phyloP scores from a whole-genome alignment of 2,329 filamentous ascomycete genomes.

The Fusarium torreyae region DNA sequence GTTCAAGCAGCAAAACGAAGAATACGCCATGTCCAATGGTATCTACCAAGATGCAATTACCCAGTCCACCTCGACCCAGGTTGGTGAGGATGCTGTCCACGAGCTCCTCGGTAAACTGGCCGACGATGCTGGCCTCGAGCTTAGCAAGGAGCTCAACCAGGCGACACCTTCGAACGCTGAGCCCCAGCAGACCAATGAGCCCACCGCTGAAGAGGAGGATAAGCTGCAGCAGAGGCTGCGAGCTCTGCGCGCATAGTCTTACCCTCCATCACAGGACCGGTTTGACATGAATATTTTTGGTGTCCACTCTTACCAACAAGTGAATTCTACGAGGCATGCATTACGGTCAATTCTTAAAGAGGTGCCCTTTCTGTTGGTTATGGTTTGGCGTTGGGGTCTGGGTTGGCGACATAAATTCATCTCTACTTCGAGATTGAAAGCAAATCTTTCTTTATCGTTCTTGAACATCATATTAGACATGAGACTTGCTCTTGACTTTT shows the following conservation, averaged over 20 bases:
- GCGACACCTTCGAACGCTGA: constrained; percentile 71
- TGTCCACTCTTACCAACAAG: not conserved
- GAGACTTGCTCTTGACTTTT: not conserved
- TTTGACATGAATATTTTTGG: not conserved
- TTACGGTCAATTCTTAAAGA: constrained; percentile 10
- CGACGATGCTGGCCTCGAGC: constrained; percentile 88
- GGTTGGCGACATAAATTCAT: constrained; percentile 37
- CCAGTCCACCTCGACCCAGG: constrained; percentile 79
- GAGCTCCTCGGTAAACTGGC: constrained; percentile 87
- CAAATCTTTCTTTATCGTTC: constrained; percentile 20
- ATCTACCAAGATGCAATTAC: constrained; percentile 91
- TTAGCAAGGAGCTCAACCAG: constrained; percentile 79
- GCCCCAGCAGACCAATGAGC: constrained; percentile 73
- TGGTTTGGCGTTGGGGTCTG: constrained; percentile 46
- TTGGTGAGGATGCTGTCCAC: constrained; percentile 88
- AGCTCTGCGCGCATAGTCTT: constrained; percentile 66
- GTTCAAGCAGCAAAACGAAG: constrained; percentile 74
- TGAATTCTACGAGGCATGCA: constrained; percentile 7
- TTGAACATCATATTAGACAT: constrained; percentile 31
- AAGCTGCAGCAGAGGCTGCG: constrained; percentile 75
- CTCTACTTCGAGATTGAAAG: constrained; percentile 22
- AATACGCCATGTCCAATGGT: constrained; percentile 75
- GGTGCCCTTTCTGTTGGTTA: constrained; percentile 36
- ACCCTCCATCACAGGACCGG: not conserved
- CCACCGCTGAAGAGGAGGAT: constrained; percentile 84